Evolutionary conservation across 2,329 filamentous ascomycete species (phyloP).

Genomic region (Zalaria obscura): DNA sequence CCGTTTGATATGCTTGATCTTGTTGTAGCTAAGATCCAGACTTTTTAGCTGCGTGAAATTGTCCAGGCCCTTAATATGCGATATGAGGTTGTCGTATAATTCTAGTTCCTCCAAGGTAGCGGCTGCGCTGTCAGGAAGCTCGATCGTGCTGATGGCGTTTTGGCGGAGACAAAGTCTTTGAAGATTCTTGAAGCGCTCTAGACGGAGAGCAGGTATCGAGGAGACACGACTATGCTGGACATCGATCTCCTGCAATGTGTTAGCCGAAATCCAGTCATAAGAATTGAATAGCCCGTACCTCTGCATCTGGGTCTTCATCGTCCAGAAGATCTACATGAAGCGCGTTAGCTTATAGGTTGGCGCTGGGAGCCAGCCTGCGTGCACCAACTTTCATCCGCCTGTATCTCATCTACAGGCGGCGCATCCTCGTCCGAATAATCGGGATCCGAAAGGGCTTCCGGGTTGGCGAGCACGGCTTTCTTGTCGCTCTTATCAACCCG

Average conservation of each 20-base stretch:
- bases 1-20: conserved; percentile 96
- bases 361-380: background rate
- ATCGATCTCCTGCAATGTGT: conserved; percentile 56
- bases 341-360: conserved; percentile 1
- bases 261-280: conserved; percentile 26
- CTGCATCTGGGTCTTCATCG: conserved; percentile 39
- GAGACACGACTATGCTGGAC: conserved; percentile 75
- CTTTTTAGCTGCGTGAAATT: conserved; percentile 58
- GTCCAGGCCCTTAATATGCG: conserved; percentile 73
- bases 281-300: conserved; percentile 32
- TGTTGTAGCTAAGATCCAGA: conserved; percentile 94
- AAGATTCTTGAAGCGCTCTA: conserved; percentile 64
- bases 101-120: conserved; percentile 69
- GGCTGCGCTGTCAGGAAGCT: conserved; percentile 54
- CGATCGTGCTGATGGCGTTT: conserved; percentile 71
- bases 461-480: conserved; percentile 56
- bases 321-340: conserved; percentile 40
- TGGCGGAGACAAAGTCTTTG: conserved; percentile 77
- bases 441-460: conserved; percentile 69
- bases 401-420: conserved; percentile 58
- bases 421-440: conserved; percentile 66
- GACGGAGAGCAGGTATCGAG: conserved; percentile 61
- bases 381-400: conserved; percentile 60
- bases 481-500: conserved; percentile 54
- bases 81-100: conserved; percentile 90